Conservation (phyloP, 78 protist species). For the Planoprotostelium fungivorum region DNA sequence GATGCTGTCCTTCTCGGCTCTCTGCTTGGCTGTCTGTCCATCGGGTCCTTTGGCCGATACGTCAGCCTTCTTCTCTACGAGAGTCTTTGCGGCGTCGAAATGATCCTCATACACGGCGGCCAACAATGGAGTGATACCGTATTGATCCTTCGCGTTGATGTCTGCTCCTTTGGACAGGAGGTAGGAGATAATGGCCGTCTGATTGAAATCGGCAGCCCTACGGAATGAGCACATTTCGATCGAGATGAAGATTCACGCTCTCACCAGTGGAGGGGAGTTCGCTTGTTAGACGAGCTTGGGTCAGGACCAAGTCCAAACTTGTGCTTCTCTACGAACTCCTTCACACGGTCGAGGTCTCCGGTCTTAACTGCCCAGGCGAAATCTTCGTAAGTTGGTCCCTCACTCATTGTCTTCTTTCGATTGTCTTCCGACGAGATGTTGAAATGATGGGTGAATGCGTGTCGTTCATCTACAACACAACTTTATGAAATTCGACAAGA, state of each 20-base stretch:
- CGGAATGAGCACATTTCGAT: not conserved
- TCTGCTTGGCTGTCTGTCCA: not conserved
- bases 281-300: not conserved
- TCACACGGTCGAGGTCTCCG: not conserved
- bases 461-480: too few relatives aligned
- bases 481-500: too few relatives aligned
- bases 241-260: not conserved
- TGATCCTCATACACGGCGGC: constrained; percentile 2
- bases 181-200: not conserved
- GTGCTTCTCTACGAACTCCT: not conserved
- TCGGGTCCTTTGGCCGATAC: not conserved
- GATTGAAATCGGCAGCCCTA: not conserved
- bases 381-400: not conserved
- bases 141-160: not conserved
- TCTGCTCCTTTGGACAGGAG: not conserved
- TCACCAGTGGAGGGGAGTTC: not conserved
- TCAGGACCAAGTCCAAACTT: not conserved
- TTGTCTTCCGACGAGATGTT: too few relatives aligned
- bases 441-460: too few relatives aligned
- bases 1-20: not conserved
- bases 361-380: not conserved
- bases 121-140: not conserved
- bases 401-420: not conserved
- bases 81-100: not conserved
- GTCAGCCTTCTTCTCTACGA: not conserved